Evolutionary conservation across 2,329 filamentous ascomycete species (phyloP), one percentile per base, ranked within the genome.

Genomic region (Neofusicoccum umdonicola): DNA sequence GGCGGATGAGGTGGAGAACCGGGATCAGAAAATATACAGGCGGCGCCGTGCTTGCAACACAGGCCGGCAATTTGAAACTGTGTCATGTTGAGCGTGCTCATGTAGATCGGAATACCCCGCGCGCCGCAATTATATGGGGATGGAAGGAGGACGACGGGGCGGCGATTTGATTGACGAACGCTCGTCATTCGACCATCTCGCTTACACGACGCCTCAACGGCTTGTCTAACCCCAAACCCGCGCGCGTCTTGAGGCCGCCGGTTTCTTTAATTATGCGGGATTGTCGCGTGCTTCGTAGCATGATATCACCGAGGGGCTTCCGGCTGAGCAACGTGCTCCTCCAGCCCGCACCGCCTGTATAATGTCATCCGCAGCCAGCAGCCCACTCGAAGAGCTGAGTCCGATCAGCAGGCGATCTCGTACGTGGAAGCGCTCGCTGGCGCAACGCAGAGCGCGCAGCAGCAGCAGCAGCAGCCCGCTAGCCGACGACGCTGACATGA

Each of bases 351-450:
- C 63, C 54, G 44, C 54, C 54, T 52, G 54, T 39, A 64, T 52
- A 41, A 64, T 64, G 63, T 58, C 52, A 11, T 42, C 65, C n/a
- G 35, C 13, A 13, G 52, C 62, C 9, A 56, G 35, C 54, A 64
- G 62, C 39, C 65, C 65, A 35, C 37, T 48, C 37, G 61, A 66
- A 13, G 51, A 52, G 19, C 51, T 54, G 48, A 52, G 39, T 35
- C 61, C 60, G 48, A 61, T 57, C 45, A 60, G 45, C 65, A 64
- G 50, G 37, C 52, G 62, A 45, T 56, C 60, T 41, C 62, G 54
- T 52, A 34, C 31, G 56, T 50, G 11, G 17, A 34, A 39, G 22
- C 50, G 35, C 45, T 76, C 73, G 71, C 62, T 68, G 75, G 51
- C 70, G 75, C 60, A 67, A 71, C 37, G 17, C 47, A 50, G 9